phyloP scores from a whole-genome alignment of 2,329 filamentous ascomycete genomes.

The Cordyceps cateniannulata region DNA sequence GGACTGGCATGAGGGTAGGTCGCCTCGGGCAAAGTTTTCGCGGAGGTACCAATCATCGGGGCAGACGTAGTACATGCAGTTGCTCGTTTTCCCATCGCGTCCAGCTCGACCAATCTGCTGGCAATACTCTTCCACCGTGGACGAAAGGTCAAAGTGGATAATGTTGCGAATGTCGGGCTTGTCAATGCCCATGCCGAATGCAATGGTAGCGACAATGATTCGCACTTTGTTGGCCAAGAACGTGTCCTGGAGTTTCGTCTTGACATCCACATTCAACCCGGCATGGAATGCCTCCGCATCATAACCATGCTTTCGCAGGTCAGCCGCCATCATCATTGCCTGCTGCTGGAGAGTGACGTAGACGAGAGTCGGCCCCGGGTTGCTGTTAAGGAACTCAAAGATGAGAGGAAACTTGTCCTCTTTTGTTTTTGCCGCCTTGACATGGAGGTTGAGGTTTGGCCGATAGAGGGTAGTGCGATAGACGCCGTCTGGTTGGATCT shows the following conservation, averaged over 20 bases:
- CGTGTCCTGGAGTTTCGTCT: constrained; percentile 41
- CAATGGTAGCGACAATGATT: constrained; percentile 44
- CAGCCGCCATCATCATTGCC: constrained; percentile 35
- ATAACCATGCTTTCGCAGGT: constrained; percentile 32
- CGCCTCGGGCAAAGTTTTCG: constrained; percentile 54
- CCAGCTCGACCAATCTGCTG: constrained; percentile 52
- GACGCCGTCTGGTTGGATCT: constrained; percentile 38
- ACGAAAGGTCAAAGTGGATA: constrained; percentile 45
- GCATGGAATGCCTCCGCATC: constrained; percentile 43
- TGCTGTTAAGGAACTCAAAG: constrained; percentile 39
- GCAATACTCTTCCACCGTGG: constrained; percentile 49
- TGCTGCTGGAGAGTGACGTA: constrained; percentile 53
- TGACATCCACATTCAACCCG: constrained; percentile 39
- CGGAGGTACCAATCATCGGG: constrained; percentile 50
- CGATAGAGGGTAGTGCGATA: constrained; percentile 55
- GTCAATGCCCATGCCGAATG: constrained; percentile 56
- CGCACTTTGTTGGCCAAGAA: constrained; percentile 41
- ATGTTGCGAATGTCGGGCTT: constrained; percentile 49
- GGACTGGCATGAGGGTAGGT: constrained; percentile 47
- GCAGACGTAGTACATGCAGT: constrained; percentile 53
- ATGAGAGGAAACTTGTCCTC: constrained; percentile 40
- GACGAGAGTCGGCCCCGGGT: constrained; percentile 51
- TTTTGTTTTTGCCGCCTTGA: constrained; percentile 34
- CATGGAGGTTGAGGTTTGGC: constrained; percentile 50
- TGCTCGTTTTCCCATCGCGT: constrained; percentile 44